These are phyloP conservation scores for Populus hybrid DNA, from an alignment of 441 rosid genomes.

Conservation along the genomic window DNA sequence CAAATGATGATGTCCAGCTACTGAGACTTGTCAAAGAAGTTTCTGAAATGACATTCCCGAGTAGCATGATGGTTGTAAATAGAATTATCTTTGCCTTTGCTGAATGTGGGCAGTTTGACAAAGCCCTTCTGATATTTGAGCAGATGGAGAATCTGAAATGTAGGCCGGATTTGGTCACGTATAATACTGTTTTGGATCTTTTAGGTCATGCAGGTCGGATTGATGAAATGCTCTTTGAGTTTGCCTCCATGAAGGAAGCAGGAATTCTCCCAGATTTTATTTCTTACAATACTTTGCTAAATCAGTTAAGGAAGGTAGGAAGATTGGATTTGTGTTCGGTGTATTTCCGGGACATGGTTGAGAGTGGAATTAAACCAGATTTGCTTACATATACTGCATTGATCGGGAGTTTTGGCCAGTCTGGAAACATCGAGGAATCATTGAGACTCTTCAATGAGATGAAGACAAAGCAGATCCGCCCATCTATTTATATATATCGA, in stretches of 20 bases:
- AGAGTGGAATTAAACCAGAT: conserved; percentile 56
- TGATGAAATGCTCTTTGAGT: conserved; percentile 54
- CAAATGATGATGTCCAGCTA: conserved; percentile 38
- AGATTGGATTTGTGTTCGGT: conserved; percentile 58
- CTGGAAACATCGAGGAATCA: conserved; percentile 57
- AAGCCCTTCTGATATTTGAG: conserved; percentile 56
- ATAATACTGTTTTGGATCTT: conserved; percentile 63
- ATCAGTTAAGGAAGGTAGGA: conserved; percentile 66
- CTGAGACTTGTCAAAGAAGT: conserved; percentile 50
- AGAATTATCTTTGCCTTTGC: conserved; percentile 62
- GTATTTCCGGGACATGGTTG: conserved; percentile 54
- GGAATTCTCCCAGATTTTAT: conserved; percentile 50
- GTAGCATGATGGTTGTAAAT: conserved; percentile 44
- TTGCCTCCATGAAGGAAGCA: conserved; percentile 62
- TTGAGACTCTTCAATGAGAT: conserved; percentile 66
- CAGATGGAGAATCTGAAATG: conserved; percentile 42
- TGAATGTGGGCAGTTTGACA: conserved; percentile 61
- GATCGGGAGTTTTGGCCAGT: conserved; percentile 67
- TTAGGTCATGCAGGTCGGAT: conserved; percentile 57
- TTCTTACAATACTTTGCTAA: conserved; percentile 68
- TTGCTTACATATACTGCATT: conserved; percentile 76
- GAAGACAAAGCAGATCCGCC: conserved; percentile 57
- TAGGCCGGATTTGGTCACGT: conserved; percentile 66
- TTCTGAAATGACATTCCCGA: conserved; percentile 41
- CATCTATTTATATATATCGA: conserved; percentile 61